Conservation (phyloP, 2,329 filamentous ascomycete species). For the Sclerotinia subarctica region DNA sequence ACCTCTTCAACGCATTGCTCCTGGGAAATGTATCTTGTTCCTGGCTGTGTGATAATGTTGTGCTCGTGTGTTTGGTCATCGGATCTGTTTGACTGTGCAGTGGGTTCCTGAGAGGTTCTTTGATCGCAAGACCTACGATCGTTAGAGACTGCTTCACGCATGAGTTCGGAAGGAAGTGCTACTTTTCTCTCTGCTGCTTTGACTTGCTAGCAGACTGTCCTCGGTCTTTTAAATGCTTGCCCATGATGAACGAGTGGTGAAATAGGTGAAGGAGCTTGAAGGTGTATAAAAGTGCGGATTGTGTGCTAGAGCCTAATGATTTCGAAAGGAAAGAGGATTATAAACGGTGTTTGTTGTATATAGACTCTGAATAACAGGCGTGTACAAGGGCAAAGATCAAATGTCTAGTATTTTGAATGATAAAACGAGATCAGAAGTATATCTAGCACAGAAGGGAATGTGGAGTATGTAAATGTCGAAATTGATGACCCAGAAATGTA, state of each 20-base stretch:
- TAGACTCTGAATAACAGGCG: background rate
- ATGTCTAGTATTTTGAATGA: background rate
- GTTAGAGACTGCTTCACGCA: background rate
- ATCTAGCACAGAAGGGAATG: background rate
- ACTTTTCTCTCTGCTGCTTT: background rate
- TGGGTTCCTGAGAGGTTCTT: background rate
- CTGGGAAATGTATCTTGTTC: background rate
- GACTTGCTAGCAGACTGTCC: background rate
- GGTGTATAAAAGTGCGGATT: background rate
- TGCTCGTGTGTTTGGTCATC: background rate
- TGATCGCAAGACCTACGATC: background rate
- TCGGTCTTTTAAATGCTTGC: background rate
- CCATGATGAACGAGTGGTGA: background rate
- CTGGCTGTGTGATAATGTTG: background rate
- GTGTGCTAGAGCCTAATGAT: background rate
- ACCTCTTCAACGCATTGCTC: background rate
- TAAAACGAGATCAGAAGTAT: background rate
- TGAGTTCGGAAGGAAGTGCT: background rate
- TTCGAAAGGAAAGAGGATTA: background rate
- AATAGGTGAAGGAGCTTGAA: background rate
- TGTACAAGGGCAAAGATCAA: too few relatives aligned
- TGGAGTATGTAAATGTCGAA: background rate
- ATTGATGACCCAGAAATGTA: background rate
- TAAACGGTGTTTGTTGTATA: background rate
- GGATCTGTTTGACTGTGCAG: background rate